A percentile compares a stretch with the other conserved stretches of the same genome.
These are phyloP conservation scores for Aspergillus felis DNA, from an alignment of 2,329 filamentous ascomycete genomes.

Conservation along the genomic window DNA sequence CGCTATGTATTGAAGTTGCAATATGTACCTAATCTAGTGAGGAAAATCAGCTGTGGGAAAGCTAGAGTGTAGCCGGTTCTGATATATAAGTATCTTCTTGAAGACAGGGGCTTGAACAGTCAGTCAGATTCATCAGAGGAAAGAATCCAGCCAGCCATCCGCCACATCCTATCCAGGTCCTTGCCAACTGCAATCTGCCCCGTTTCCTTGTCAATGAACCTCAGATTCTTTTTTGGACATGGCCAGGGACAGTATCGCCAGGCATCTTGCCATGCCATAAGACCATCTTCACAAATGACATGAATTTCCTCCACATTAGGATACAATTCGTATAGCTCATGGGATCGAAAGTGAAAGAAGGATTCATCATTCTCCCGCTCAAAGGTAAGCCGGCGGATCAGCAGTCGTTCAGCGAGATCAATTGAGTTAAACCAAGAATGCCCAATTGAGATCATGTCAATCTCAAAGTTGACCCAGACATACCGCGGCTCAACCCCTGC, in stretches of 20 bases:
- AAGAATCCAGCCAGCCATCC: not conserved
- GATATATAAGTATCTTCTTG: too few species aligned
- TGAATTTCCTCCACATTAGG: slow-evolving; percentile 1
- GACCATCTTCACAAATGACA: not conserved
- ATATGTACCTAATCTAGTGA: too few species aligned
- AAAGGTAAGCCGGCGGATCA: not conserved
- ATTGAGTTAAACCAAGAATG: not conserved
- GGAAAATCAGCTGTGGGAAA: too few species aligned
- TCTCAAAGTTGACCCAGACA: slow-evolving; percentile 2
- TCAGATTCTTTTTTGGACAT: slow-evolving; percentile 1
- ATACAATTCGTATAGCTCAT: too few species aligned
- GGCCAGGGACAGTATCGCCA: not conserved
- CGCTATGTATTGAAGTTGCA: too few species aligned
- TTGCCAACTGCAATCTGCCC: not conserved
- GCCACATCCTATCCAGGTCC: slow-evolving; percentile 8
- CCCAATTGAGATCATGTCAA: slow-evolving; percentile 2
- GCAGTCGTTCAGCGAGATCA: not conserved
- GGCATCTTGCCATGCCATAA: not conserved
- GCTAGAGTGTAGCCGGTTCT: too few species aligned
- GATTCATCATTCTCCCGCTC: slow-evolving; percentile 2
- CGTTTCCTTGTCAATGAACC: slow-evolving; percentile 4
- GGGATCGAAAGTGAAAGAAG: not conserved
- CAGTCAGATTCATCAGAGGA: not conserved
- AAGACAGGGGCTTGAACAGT: not conserved
- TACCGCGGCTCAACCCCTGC: not conserved